These are phyloP conservation scores for Leccinum subgranulosum DNA, from an alignment of 768 basidiomycete species.

Conservation along the genomic window DNA sequence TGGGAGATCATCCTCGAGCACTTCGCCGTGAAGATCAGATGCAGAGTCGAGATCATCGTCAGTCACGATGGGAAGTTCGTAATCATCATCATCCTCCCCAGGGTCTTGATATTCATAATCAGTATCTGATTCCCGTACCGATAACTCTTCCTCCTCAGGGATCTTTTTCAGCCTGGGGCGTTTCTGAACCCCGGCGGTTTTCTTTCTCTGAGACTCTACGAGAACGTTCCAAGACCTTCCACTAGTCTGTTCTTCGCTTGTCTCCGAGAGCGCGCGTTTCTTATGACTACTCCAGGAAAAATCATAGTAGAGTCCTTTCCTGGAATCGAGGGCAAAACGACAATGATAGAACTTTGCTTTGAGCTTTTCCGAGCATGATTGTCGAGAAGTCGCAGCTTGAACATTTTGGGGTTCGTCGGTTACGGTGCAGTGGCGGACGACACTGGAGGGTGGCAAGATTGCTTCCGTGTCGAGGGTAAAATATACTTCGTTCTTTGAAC, in stretches of 20 bases:
- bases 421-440: conserved; percentile 53
- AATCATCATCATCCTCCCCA: conserved; percentile 9
- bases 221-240: conserved; percentile 50
- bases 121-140: conserved; percentile 14
- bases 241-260: conserved; percentile 28
- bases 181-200: conserved; percentile 13
- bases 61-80: conserved; percentile 16
- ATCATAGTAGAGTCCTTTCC: conserved; percentile 58
- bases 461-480: conserved; percentile 52
- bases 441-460: conserved; percentile 47
- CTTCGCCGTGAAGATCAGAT: conserved; percentile 25
- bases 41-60: conserved; percentile 25
- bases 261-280: conserved; percentile 32
- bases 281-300: conserved; percentile 58
- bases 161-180: conserved; percentile 19
- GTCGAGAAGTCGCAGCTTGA: conserved; percentile 14
- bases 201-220: conserved; percentile 17
- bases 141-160: conserved; percentile 23
- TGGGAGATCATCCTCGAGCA: conserved; percentile 31
- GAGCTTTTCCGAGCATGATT: conserved; percentile 9
- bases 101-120: conserved; percentile 25
- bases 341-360: conserved; percentile 45
- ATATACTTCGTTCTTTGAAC: conserved; percentile 69
- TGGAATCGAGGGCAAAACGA: conserved; percentile 53
- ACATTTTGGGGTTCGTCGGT: conserved; percentile 25